Evolutionary conservation across 169 alveolate genomes (phyloP), one percentile per base, ranked within the genome.

Genomic region (Cryptosporidium sp.): DNA sequence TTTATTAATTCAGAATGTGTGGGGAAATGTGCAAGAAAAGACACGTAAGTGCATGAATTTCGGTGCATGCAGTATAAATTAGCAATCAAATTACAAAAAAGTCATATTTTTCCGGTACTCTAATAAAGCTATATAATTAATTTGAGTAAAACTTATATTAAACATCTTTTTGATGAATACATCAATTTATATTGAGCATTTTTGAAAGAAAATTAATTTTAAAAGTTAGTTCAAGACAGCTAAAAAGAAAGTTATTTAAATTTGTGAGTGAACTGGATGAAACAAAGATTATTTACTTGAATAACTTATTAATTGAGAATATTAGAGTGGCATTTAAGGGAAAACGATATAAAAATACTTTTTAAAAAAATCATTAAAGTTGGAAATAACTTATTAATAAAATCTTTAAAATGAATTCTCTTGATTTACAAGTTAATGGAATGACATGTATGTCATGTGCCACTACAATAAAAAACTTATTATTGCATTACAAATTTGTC

Each of bases 381-480:
- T 48, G 55, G 1, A 48, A 16, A 16, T 48, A 55, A 26, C 35
- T 55, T 16, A 2, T 55, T n/a, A 55, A 9, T 55, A 8, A 10
- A 0, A 16, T 23, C 1, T 12, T 12, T n/a, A 80, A 62, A 26
- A 59, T 80, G 89, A 80, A 67, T 59, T 80, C 74, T 41, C 70
- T 80, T 31, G 89, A 80, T 26, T 65, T 80, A 3, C 67, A 80
- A 21, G 75, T 80, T n/a, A 80, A 61, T 43, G 89, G 89, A 4
- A 80, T 80, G 89, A 80, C 89, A 37, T 80, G 89, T 65, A 48
- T 62, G 71, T 80, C 89, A 41, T 80, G 89, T 43, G 59, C 80
- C 14, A 43, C 71, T 4, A 65, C 89, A 61, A 80, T 80, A 37
- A 59, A 43, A 23, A 80, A 62, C 16, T 18, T 80, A 45, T 21